These are phyloP conservation scores for Fagus sylvatica DNA, from an alignment of 306 rosid genomes.

Conservation along the genomic window DNA sequence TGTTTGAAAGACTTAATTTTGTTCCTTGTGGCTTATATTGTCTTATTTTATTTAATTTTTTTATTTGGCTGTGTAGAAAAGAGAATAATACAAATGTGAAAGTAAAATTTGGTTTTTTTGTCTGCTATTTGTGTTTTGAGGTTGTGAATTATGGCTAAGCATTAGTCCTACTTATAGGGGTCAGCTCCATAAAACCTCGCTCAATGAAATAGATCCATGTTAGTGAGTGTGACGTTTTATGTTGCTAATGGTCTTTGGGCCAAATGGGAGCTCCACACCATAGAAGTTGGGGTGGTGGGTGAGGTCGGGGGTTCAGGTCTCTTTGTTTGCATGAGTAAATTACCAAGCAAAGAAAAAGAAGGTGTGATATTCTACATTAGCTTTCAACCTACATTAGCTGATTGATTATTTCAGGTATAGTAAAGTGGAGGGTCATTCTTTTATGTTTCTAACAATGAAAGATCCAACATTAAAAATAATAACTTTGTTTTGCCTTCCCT, in stretches of 20 bases:
- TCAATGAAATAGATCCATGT: no score
- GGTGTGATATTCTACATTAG: no score
- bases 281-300: no score
- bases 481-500: not conserved
- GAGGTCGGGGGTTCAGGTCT: no score
- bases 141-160: not conserved
- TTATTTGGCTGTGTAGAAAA: not conserved
- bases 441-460: not conserved
- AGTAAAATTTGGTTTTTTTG: not conserved
- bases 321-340: no score
- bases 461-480: not conserved
- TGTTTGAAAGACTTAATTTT: not conserved
- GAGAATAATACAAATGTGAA: not conserved
- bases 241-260: no score
- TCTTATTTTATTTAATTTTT: not conserved
- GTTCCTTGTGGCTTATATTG: not conserved
- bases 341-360: no score
- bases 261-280: no score
- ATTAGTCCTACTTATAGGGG: no score
- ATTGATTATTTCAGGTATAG: not conserved
- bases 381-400: not conserved
- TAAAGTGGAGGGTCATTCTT: not conserved
- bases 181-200: no score
- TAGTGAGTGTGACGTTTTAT: no score
- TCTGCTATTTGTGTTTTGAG: not conserved